These are phyloP conservation scores for Clavariopsis aquatica DNA, from an alignment of 495 filamentous ascomycete species.

Conservation along the genomic window DNA sequence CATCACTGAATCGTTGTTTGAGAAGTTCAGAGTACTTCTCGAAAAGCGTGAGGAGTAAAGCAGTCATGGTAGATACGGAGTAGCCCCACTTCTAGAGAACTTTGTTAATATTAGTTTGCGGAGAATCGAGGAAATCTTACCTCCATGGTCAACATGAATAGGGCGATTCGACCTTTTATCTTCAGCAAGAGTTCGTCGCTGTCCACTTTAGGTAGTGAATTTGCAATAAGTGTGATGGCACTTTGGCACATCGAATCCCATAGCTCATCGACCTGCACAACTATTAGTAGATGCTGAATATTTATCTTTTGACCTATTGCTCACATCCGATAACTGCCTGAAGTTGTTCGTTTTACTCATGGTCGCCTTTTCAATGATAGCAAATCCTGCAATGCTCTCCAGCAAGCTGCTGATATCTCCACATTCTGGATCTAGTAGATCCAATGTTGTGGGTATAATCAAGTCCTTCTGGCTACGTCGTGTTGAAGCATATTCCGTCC, in stretches of 20 bases:
- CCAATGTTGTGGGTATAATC: slow-evolving; percentile 71
- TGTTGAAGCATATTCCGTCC: slow-evolving; percentile 84
- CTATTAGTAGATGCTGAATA: background rate
- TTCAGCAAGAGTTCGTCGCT: slow-evolving; percentile 84
- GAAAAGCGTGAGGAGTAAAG: slow-evolving; percentile 81
- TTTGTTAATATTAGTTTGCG: background rate
- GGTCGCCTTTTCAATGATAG: slow-evolving; percentile 91
- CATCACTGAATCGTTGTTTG: slow-evolving; percentile 83
- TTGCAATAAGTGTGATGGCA: slow-evolving; percentile 75
- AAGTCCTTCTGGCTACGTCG: slow-evolving; percentile 89
- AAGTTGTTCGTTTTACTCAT: slow-evolving; percentile 82
- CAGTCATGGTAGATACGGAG: slow-evolving; percentile 74
- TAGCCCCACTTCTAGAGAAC: slow-evolving; percentile 68
- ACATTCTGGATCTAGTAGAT: slow-evolving; percentile 69
- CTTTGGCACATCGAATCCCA: slow-evolving; percentile 98
- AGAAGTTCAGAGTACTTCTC: slow-evolving; percentile 91
- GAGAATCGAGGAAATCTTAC: slow-evolving; percentile 46
- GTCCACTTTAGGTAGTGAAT: slow-evolving; percentile 71
- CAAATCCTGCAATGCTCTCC: slow-evolving; percentile 93
- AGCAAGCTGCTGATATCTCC: slow-evolving; percentile 78
- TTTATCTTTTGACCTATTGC: background rate
- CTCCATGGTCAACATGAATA: slow-evolving; percentile 98
- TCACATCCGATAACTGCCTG: slow-evolving; percentile 78
- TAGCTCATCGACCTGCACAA: slow-evolving; percentile 80
- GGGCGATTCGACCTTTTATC: slow-evolving; percentile 85